Conservation (phyloP, 2,329 filamentous ascomycete genomes). For the Colletotrichum tropicale region DNA sequence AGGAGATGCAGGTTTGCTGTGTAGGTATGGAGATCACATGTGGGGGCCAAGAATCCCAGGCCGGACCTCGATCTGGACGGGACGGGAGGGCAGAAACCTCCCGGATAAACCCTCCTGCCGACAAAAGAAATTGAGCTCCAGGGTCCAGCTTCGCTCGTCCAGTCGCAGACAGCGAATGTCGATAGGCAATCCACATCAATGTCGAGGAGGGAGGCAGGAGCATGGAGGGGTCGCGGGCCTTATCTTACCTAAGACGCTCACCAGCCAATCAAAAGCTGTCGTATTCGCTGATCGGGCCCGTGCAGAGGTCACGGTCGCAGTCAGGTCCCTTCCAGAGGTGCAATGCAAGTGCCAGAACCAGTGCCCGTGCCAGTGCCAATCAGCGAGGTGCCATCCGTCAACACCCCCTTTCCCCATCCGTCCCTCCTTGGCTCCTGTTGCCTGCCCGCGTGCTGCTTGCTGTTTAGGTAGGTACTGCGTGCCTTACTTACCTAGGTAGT, state of each 20-base stretch:
- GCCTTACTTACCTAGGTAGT: not conserved
- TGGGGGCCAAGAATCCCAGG: not conserved
- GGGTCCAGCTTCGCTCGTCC: conserved; percentile 3
- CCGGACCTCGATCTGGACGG: not conserved
- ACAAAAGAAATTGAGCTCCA: conserved; percentile 14
- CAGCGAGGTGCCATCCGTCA: not conserved
- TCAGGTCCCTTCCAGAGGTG: not conserved
- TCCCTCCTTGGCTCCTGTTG: not conserved
- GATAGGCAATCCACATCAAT: not conserved
- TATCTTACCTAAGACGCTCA: conserved; percentile 11
- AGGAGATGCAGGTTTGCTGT: not conserved
- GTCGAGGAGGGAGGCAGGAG: not conserved
- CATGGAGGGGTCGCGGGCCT: not conserved
- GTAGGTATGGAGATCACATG: not conserved
- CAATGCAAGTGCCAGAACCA: not conserved
- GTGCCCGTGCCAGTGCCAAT: not conserved
- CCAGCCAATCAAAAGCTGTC: not conserved
- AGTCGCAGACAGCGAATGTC: not conserved
- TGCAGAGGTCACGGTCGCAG: not conserved
- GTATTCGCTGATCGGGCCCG: not conserved
- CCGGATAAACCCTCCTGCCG: conserved; percentile 12
- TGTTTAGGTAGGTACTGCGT: not conserved
- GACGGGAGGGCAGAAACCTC: not conserved
- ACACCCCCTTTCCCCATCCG: conserved; percentile 3
- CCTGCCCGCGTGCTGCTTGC: not conserved